Base-by-base conservation (phyloP, 352 stramenopile genomes). In the Phytophthora megakarya region DNA sequence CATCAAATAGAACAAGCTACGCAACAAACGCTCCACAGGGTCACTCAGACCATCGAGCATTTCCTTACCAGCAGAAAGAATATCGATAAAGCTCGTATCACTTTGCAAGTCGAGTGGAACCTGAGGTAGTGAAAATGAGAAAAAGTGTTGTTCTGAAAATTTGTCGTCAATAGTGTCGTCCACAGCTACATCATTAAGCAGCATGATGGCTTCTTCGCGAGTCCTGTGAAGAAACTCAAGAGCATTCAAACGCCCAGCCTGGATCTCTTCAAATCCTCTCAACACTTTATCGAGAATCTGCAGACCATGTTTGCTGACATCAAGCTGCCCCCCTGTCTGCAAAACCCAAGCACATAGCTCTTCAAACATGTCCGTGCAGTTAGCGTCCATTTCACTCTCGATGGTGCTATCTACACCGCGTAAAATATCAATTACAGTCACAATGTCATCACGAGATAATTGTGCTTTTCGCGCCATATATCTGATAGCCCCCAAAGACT, bases 1-100 rank as follows among this genome's bases (percentile, higher is more conserved):
- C 61, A 84, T 80, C 11, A 80, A 81, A n/a, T 78, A 81, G 39
- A 94, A 63, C 25, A 92, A 61, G 26, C 70, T 72, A 13, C 75
- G 70, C 25, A 92, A 56, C 5, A 64, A 72, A 10, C 6, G 53
- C 25, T 88, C 70, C 16, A 88, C 70, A 18, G 73, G 71, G 9
- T 74, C 56, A 4, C 56, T 77, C 15, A 93, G 60, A 47, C 64
- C 66, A 13, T 70, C 25, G 0, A 87, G 47, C 1, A 74, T 60
- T 12, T 60, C 50, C 12, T 73, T 84, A 13, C 77, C 77, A 50
- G 50, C 26, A 21, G 46, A 26, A 15, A 92, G 57, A 26, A 72
- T 73, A 16, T 83, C 50, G 5, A 62, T 46, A 43, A 65, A 71
- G 11, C 47, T 71, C 7, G 65, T 60, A 19, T 73, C 58, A 5